Percentiles rank a stretch among this genome's conserved stretches.
Evolutionary conservation across 306 rosid species (phyloP).

Genomic region (Quercus bicolor): DNA sequence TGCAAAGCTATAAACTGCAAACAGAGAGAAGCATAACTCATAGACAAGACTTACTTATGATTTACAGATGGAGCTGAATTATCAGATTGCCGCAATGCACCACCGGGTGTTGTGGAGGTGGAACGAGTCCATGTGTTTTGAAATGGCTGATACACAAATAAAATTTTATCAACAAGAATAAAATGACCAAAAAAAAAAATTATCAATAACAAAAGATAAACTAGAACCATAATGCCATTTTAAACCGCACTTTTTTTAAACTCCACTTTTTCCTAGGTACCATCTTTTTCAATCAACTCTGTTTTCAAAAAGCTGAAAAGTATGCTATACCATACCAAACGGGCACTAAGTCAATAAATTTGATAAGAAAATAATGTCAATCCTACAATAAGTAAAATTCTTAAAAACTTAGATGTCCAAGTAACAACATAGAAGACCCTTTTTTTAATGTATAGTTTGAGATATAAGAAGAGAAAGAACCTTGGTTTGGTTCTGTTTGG

Average conservation of each 20-base stretch:
- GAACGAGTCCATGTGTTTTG: conserved; percentile 82
- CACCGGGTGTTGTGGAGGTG: conserved; percentile 33
- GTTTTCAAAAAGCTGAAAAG: too few relatives aligned
- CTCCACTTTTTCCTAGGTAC: too few relatives aligned
- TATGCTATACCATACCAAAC: too few relatives aligned
- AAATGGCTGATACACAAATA: conserved; percentile 53
- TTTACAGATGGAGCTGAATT: conserved; percentile 39
- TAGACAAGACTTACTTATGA: conserved; percentile 56
- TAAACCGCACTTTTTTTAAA: too few relatives aligned
- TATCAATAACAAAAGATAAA: not conserved
- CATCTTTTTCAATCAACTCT: too few relatives aligned
- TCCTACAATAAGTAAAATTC: not conserved
- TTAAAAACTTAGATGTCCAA: not conserved
- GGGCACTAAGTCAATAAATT: conserved; percentile 1
- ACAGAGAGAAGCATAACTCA: conserved; percentile 4
- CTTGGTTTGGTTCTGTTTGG: conserved; percentile 51
- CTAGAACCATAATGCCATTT: not conserved
- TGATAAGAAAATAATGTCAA: not conserved
- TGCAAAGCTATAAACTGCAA: conserved; percentile 1
- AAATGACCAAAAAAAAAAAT: not conserved
- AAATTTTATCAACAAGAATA: conserved; percentile 14
- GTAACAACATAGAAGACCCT: not conserved
- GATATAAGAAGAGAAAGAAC: conserved; percentile 30
- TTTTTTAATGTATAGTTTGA: not conserved
- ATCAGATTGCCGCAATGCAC: conserved; percentile 41